A percentile compares a stretch with the other conserved stretches of the same genome.
Conservation (phyloP, 2,329 filamentous ascomycete genomes). For the Colletotrichum brevisporum region DNA sequence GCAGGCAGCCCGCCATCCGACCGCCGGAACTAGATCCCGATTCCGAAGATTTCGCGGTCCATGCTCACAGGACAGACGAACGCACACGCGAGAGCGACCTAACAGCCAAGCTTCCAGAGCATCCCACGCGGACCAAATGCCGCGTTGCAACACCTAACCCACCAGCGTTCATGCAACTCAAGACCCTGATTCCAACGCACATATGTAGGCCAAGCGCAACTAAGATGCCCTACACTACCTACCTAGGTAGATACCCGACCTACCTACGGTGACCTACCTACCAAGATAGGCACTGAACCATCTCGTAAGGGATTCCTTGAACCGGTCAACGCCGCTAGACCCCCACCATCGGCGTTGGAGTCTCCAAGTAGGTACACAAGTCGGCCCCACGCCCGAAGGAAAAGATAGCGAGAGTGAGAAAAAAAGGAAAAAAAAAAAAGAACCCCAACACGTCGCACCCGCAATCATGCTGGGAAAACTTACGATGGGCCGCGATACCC, state of each 20-base stretch:
- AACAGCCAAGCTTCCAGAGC: too few relatives aligned
- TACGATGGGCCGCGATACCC: conserved; percentile 15
- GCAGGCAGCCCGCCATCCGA: neutral
- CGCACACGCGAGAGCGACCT: too few relatives aligned
- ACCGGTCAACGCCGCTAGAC: too few relatives aligned
- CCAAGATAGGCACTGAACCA: neutral
- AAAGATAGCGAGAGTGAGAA: neutral
- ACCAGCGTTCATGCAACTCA: too few relatives aligned
- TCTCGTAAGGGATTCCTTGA: neutral
- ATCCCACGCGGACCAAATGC: too few relatives aligned
- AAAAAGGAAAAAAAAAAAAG: neutral
- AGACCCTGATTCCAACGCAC: too few relatives aligned
- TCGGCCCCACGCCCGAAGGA: conserved; percentile 18
- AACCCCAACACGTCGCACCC: neutral
- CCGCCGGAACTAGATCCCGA: conserved; percentile 14
- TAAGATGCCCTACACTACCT: too few relatives aligned
- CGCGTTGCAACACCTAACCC: too few relatives aligned
- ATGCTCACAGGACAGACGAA: neutral
- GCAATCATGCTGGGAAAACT: conserved; percentile 24
- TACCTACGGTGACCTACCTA: neutral
- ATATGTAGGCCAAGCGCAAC: too few relatives aligned
- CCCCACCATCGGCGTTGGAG: conserved; percentile 11
- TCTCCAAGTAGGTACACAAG: conserved; percentile 1
- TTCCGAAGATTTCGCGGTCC: conserved; percentile 3
- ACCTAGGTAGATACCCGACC: neutral